Evolutionary conservation across 352 stramenopile species (phyloP).

Genomic region (Pilasporangium apinafurcum): DNA sequence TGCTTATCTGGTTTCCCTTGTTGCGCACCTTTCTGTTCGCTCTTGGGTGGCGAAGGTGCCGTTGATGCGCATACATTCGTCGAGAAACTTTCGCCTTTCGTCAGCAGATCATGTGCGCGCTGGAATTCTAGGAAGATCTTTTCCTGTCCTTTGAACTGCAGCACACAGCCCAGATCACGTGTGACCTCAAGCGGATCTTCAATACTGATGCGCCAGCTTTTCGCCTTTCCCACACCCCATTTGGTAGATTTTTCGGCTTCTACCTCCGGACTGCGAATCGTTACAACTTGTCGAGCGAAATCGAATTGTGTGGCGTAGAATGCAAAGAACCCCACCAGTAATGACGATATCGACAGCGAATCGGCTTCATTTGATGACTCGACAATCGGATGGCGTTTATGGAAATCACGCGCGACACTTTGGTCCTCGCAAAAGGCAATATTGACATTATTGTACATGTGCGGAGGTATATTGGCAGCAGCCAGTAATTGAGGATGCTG

Average conservation of each 20-base stretch:
- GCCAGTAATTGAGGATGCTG: conserved; percentile 70
- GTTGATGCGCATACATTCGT: conserved; percentile 9
- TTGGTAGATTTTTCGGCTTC: conserved; percentile 22
- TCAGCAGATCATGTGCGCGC: conserved; percentile 45
- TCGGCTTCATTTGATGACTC: not conserved
- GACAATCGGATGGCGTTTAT: conserved; percentile 8
- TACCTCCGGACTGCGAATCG: conserved; percentile 64
- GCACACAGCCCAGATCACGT: conserved; percentile 75
- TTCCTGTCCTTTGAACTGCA: conserved; percentile 61
- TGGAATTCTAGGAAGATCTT: conserved; percentile 58
- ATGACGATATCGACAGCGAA: conserved; percentile 37
- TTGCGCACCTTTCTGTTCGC: not conserved
- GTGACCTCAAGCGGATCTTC: conserved; percentile 76
- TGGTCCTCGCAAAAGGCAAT: conserved; percentile 65
- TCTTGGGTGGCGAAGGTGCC: not conserved
- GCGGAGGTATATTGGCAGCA: conserved; percentile 17
- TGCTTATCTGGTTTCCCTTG: conserved; percentile 1
- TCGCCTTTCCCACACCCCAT: conserved; percentile 44
- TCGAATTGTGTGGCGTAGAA: conserved; percentile 97
- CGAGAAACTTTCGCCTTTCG: conserved; percentile 37
- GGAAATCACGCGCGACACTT: conserved; percentile 30
- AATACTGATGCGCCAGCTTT: conserved; percentile 81
- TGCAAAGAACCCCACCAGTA: conserved; percentile 94
- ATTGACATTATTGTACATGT: conserved; percentile 48
- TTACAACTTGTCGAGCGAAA: conserved; percentile 91